phyloP scores from a whole-genome alignment of 768 basidiomycete genomes.

The Scleroderma bovista region DNA sequence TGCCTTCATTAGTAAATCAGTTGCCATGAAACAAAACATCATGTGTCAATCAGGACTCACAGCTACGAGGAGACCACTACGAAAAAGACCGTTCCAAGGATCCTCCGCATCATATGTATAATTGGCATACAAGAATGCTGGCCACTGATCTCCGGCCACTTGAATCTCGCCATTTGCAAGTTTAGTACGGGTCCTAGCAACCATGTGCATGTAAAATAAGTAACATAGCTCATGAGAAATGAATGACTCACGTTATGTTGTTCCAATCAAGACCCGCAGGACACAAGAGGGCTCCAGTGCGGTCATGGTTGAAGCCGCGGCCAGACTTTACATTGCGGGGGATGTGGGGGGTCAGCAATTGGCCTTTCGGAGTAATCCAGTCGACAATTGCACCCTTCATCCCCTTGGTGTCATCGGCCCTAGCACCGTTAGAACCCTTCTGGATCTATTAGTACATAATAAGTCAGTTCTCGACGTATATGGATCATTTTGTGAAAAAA shows the following conservation, averaged over 20 bases:
- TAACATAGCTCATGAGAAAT: not conserved
- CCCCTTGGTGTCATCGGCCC: constrained; percentile 10
- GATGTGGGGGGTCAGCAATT: constrained; percentile 4
- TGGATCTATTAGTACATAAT: constrained; percentile 12
- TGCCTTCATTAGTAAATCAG: constrained; percentile 9
- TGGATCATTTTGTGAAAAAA: not conserved
- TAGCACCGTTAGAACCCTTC: constrained; percentile 17
- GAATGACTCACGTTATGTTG: constrained; percentile 7
- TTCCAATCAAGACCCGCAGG: constrained; percentile 18
- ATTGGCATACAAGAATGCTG: constrained; percentile 14
- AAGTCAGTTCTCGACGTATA: not conserved
- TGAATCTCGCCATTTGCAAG: constrained; percentile 8
- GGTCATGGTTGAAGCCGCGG: constrained; percentile 13
- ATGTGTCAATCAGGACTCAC: too few relatives aligned
- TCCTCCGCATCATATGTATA: constrained; percentile 17
- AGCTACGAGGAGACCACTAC: constrained; percentile 2
- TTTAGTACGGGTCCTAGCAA: not conserved
- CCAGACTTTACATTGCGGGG: constrained; percentile 10
- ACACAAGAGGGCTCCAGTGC: constrained; percentile 16
- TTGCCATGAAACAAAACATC: too few relatives aligned
- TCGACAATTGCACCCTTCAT: constrained; percentile 18
- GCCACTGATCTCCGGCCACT: constrained; percentile 23
- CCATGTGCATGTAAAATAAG: too few relatives aligned
- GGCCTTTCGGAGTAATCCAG: constrained; percentile 20
- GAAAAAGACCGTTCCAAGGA: constrained; percentile 22